Percentiles rank a stretch among this genome's conserved stretches.
Conservation (phyloP, 2,329 filamentous ascomycete genomes). For the Didymella glomerata region DNA sequence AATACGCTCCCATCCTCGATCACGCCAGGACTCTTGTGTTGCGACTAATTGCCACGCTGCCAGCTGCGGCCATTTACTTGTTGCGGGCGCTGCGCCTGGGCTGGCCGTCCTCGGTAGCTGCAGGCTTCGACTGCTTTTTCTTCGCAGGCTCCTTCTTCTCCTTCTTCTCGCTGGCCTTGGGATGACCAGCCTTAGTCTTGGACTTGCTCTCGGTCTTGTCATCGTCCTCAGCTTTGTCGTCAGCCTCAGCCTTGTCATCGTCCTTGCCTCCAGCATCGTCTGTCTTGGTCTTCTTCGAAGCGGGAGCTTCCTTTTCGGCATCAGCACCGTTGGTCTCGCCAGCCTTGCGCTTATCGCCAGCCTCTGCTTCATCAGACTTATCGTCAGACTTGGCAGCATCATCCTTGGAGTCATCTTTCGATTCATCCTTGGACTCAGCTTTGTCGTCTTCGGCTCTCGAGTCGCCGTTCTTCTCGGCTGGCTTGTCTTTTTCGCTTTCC, state of each 20-base stretch:
- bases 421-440: slow-evolving; percentile 27
- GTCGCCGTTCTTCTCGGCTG: slow-evolving; percentile 44
- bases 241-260: slow-evolving; percentile 41
- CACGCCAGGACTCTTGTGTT: background rate
- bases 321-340: slow-evolving; percentile 31
- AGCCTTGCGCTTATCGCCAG: slow-evolving; percentile 49
- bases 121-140: slow-evolving; percentile 59
- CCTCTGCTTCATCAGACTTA: slow-evolving; percentile 39
- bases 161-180: slow-evolving; percentile 53
- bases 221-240: slow-evolving; percentile 32
- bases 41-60: background rate
- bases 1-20: background rate
- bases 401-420: slow-evolving; percentile 27
- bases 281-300: slow-evolving; percentile 37
- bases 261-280: slow-evolving; percentile 33
- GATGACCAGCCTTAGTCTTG: slow-evolving; percentile 51
- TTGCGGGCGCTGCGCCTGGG: slow-evolving; percentile 58
- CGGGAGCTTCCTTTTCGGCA: slow-evolving; percentile 38
- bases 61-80: slow-evolving; percentile 22
- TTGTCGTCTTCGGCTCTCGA: slow-evolving; percentile 38
- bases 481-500: slow-evolving; percentile 40
- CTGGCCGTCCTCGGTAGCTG: slow-evolving; percentile 59
- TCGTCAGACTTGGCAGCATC: slow-evolving; percentile 19
- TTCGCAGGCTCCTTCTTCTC: slow-evolving; percentile 52
- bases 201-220: slow-evolving; percentile 43